Base-by-base conservation (phyloP, 192 early-diverging fungal species). In the Mortierella antarctica region DNA sequence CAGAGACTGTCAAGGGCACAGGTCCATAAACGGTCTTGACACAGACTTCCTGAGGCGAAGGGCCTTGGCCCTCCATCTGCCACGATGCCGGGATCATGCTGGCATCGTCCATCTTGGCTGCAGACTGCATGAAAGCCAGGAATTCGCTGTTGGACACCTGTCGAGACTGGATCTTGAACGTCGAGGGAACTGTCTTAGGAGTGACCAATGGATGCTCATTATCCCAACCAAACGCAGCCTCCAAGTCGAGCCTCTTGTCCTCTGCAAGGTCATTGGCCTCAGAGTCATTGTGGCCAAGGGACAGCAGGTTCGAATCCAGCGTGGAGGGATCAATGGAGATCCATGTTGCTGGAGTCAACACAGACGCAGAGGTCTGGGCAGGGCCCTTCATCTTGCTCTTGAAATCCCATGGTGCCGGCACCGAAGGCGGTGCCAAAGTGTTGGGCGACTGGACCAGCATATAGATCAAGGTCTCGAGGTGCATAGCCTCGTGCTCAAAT, bases 401-500 rank as follows among this genome's bases (percentile, higher is more conserved):
- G 44, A 23, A 49, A 18, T 57, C 76, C 82, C 59, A 55, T 55
- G 84, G 74, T 6, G 71, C 57, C n/a, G 75, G 50, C 12, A 93
- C 58, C 11, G 83, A 83, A 9, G 59, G 41, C 14, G 93, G 91
- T 0, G 89, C 87, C 3, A 57, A 48, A 2, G 79, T 77, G 52
- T 86, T 85, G 21, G 86, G 83, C 9, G 77, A 85, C 71, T 94
- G 96, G 6, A 95, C 84, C 4, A 96, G 77, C 95, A 98, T 98
- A 69, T 96, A 96, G 3, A 98, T 80, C 18, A 98, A 48, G 0
- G 96, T 98, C 77, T 98, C 96, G 9, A 96, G 78, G 66, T 98
- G 96, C 95, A 97, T 92, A 1, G 92, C 95, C 67, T 98, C 93
- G 75, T 98, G 96, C 78, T 98, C 96, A 85, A 93, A 96, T 13